Percentiles rank a stretch among this genome's conserved stretches.
phyloP scores from a whole-genome alignment of 176 grass and related monocot species.

The Ampelocalamus luodianensis region DNA sequence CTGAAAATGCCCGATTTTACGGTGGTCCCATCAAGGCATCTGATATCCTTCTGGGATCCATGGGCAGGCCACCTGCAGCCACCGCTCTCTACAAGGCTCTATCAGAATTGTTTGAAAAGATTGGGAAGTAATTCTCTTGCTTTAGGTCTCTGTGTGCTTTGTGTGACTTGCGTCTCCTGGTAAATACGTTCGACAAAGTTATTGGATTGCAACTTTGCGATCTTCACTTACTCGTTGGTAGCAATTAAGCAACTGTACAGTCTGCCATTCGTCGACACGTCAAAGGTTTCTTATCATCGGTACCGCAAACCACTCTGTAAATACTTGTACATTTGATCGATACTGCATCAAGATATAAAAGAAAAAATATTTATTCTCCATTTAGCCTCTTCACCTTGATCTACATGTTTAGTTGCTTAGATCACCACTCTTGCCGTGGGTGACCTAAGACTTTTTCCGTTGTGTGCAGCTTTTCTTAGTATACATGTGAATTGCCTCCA shows the following conservation, averaged over 20 bases:
- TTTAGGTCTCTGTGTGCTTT: neutral
- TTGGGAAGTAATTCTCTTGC: slow-evolving; percentile 43
- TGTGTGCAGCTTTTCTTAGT: slow-evolving; percentile 16
- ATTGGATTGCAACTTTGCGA: neutral
- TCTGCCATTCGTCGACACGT: slow-evolving; percentile 20
- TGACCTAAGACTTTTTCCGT: neutral
- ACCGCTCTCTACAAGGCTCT: slow-evolving; percentile 68
- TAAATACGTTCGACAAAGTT: slow-evolving; percentile 44
- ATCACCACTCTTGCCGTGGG: neutral
- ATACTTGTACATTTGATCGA: slow-evolving; percentile 43
- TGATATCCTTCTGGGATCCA: slow-evolving; percentile 75
- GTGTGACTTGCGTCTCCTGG: neutral
- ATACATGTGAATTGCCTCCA: neutral
- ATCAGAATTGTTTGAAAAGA: slow-evolving; percentile 62
- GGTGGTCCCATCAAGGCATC: slow-evolving; percentile 66
- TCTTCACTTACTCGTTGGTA: slow-evolving; percentile 21
- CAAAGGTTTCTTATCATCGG: neutral
- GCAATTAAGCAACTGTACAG: slow-evolving; percentile 46
- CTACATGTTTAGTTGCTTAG: neutral
- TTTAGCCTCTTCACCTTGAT: neutral
- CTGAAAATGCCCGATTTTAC: slow-evolving; percentile 79
- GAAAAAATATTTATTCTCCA: neutral
- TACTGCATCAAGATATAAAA: slow-evolving; percentile 28
- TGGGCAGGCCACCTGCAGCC: slow-evolving; percentile 65
- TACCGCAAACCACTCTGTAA: slow-evolving; percentile 39